Evolutionary conservation across 148 eudicot genomes (phyloP).

Genomic region (Rhododendron williamsianum): DNA sequence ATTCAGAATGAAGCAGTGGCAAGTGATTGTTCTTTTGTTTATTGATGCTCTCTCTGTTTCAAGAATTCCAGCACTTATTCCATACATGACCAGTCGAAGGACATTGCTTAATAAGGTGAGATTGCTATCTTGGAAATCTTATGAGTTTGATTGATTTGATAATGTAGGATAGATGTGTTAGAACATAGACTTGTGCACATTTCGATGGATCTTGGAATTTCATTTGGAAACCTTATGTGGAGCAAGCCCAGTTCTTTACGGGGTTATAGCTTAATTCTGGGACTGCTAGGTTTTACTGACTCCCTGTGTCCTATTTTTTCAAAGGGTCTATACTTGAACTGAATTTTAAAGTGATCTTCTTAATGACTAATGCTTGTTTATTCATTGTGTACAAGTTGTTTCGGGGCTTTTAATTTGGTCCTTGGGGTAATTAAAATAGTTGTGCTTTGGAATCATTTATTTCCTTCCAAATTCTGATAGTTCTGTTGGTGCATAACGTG

Average conservation of each 20-base stretch:
- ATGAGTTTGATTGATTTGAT: neutral
- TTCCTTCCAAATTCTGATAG: neutral
- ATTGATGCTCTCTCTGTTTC: slow-evolving; percentile 85
- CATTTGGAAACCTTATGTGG: neutral
- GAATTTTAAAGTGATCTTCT: neutral
- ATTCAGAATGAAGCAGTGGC: slow-evolving; percentile 84
- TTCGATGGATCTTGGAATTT: neutral
- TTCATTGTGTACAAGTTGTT: neutral
- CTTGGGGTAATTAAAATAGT: neutral
- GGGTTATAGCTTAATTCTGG: neutral
- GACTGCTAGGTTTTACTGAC: neutral
- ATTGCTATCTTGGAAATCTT: neutral
- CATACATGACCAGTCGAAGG: slow-evolving; percentile 56
- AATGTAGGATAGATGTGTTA: neutral
- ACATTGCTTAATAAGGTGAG: slow-evolving; percentile 59
- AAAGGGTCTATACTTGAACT: neutral
- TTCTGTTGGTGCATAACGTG: neutral
- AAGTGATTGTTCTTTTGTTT: slow-evolving; percentile 69
- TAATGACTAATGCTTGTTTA: neutral
- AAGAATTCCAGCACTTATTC: slow-evolving; percentile 68
- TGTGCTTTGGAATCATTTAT: neutral
- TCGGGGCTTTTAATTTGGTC: neutral
- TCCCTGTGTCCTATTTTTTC: neutral
- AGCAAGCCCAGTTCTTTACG: neutral
- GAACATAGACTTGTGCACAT: neutral